Evolutionary conservation across 1,284 basidiomycete species (phyloP), one percentile per base, ranked within the genome.

Genomic region (Meira miltonrushii): DNA sequence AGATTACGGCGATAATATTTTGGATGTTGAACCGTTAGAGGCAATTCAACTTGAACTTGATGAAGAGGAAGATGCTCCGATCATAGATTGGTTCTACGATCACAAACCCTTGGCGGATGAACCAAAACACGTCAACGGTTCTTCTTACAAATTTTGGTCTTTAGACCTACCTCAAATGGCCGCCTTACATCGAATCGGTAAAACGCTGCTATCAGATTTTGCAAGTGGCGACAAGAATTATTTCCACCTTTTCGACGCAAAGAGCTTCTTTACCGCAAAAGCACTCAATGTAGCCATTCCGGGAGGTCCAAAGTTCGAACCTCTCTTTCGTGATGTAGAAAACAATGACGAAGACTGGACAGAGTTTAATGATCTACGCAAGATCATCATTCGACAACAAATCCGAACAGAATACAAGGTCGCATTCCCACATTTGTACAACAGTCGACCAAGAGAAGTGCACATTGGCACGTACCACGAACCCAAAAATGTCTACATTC

Each of bases 311-410:
- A 97, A 97, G 79, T 98, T 97, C 53, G 78, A 79, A 59, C 78
- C 78, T 15, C 66, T 79, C 25, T 75, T 71, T 80, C 86, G 93
- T 52, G 95, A 99, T 75, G 92, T 92, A 85, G 95, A 98, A 74
- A 85, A 88, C 10, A 96, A 92, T 72, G 95, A 99, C 75, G 94
- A 98, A 79, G 95, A 99, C 78, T 98, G 95, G 92, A 97, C 97
- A 81, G 94, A 98, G 80, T 98, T 99, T 77, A 98, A 98, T 79
- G 95, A 98, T 78, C 96, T 98, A 80, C 94, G 96, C 82, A 98
- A 99, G 81, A 90, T 98, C 77, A 96, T 98, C 79, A 98, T 99
- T 68, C 92, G 95, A 37, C 93, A 97, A 77, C 92, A 95, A 79
- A 95, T 99, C 66, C 86, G 95, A 54, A 98, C 95, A 2, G 95